Conservation (phyloP, 1,139 yeast species). For the Sugiyamaella novakii region DNA sequence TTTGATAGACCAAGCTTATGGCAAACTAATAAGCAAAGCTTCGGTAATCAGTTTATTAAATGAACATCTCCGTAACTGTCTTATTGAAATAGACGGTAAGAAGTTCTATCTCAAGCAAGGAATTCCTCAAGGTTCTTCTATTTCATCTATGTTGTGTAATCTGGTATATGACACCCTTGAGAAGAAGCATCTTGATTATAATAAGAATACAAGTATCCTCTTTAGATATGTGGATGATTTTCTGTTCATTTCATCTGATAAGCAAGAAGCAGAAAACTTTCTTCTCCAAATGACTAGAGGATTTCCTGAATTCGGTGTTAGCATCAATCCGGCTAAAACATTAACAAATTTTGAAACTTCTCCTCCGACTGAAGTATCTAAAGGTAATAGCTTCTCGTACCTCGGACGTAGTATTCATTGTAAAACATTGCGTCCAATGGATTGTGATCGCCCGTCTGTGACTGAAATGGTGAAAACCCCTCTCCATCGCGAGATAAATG, state of each 20-base stretch:
- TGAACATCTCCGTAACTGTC: slow-evolving; percentile 48
- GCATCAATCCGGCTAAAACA: slow-evolving; percentile 60
- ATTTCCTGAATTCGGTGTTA: slow-evolving; percentile 60
- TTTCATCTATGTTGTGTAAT: slow-evolving; percentile 78
- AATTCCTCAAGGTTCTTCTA: slow-evolving; percentile 81
- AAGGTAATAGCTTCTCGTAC: slow-evolving; percentile 18
- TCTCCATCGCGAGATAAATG: background rate
- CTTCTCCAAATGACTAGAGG: slow-evolving; percentile 41
- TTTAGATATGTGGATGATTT: slow-evolving; percentile 87
- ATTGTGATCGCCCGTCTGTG: background rate
- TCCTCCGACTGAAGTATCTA: slow-evolving; percentile 1
- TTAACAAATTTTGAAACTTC: slow-evolving; percentile 37
- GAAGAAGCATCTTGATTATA: slow-evolving; percentile 44
- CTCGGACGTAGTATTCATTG: slow-evolving; percentile 24
- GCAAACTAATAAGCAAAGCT: slow-evolving; percentile 10
- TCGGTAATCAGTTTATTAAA: slow-evolving; percentile 33
- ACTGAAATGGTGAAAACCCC: background rate
- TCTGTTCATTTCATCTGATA: slow-evolving; percentile 57
- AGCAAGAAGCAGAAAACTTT: slow-evolving; percentile 35
- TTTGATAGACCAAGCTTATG: slow-evolving; percentile 19
- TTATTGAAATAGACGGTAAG: slow-evolving; percentile 42
- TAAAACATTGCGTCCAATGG: slow-evolving; percentile 24
- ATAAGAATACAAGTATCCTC: slow-evolving; percentile 44
- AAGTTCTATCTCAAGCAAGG: slow-evolving; percentile 61
- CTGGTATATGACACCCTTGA: slow-evolving; percentile 68